These are phyloP conservation scores for Inga oerstediana DNA, from an alignment of 306 rosid species.

Conservation along the genomic window DNA sequence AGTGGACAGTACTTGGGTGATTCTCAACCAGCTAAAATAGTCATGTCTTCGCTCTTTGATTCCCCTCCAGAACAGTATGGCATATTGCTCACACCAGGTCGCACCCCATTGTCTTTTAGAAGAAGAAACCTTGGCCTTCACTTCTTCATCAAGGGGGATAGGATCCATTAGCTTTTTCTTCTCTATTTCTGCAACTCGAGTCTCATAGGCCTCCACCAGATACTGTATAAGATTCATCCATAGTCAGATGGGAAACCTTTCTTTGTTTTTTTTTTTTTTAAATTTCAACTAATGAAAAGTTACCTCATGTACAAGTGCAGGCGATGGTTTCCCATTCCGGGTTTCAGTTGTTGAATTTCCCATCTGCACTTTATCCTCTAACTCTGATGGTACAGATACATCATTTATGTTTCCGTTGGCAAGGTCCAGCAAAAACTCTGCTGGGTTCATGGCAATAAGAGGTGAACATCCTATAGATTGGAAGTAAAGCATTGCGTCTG, in stretches of 20 bases:
- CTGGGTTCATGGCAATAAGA: conserved; percentile 93
- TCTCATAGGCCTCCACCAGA: conserved; percentile 86
- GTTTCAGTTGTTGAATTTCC: conserved; percentile 61
- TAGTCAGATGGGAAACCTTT: background rate
- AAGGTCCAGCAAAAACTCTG: conserved; percentile 94
- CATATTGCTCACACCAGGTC: conserved; percentile 82
- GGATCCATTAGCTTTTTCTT: conserved; percentile 71
- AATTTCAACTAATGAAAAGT: conserved; percentile 9
- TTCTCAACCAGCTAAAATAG: conserved; percentile 93
- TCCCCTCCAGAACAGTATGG: conserved; percentile 80
- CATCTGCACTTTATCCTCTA: conserved; percentile 80
- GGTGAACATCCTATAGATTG: conserved; percentile 89
- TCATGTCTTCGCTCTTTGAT: conserved; percentile 86
- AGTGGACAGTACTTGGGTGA: conserved; percentile 94
- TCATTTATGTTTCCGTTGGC: conserved; percentile 89
- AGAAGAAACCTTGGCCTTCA: conserved; percentile 55
- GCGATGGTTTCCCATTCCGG: conserved; percentile 74
- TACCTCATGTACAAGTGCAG: conserved; percentile 89
- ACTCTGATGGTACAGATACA: conserved; percentile 88
- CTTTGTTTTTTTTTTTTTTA: background rate
- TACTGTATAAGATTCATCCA: conserved; percentile 55
- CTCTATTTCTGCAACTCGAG: conserved; percentile 72
- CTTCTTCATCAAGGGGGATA: conserved; percentile 61
- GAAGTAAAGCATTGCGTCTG: conserved; percentile 80
- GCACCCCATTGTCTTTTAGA: conserved; percentile 82